A percentile compares a stretch with the other conserved stretches of the same genome.
Evolutionary conservation across 2,329 filamentous ascomycete species (phyloP).

Genomic region (Amauroascus verrucosus): DNA sequence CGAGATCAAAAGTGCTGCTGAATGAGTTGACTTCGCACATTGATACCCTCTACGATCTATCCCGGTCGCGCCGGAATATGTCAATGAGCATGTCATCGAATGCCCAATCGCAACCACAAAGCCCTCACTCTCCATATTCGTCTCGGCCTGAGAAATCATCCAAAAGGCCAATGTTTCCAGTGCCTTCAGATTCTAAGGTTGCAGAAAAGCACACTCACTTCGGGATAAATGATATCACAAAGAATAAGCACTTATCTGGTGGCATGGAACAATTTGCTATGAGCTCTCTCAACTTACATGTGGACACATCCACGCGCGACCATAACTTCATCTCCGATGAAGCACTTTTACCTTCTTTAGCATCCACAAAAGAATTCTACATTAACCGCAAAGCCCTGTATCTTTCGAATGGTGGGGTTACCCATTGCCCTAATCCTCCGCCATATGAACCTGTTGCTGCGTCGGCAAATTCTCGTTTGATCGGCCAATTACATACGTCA

Average conservation of each 20-base stretch:
- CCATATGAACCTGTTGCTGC: slow-evolving; percentile 36
- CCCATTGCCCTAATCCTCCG: slow-evolving; percentile 33
- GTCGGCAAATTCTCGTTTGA: slow-evolving; percentile 33
- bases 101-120: slow-evolving; percentile 16
- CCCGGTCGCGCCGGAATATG: slow-evolving; percentile 44
- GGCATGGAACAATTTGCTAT: slow-evolving; percentile 4
- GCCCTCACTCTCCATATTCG: slow-evolving; percentile 1
- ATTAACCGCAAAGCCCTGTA: slow-evolving; percentile 34
- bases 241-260: not conserved
- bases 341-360: slow-evolving; percentile 14
- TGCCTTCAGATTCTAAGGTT: not conserved
- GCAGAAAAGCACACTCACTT: not conserved
- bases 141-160: slow-evolving; percentile 16
- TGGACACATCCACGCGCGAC: slow-evolving; percentile 13
- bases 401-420: slow-evolving; percentile 26
- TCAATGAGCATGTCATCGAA: slow-evolving; percentile 30
- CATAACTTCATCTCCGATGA: slow-evolving; percentile 26
- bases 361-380: slow-evolving; percentile 26
- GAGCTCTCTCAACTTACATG: slow-evolving; percentile 13
- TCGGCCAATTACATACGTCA: slow-evolving; percentile 32
- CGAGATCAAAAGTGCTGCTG: slow-evolving; percentile 48
- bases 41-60: slow-evolving; percentile 56
- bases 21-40: slow-evolving; percentile 52
- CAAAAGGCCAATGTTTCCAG: slow-evolving; percentile 20
- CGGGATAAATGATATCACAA: not conserved